Conservation (phyloP, 2,329 filamentous ascomycete species). For the Penicillium sp. region DNA sequence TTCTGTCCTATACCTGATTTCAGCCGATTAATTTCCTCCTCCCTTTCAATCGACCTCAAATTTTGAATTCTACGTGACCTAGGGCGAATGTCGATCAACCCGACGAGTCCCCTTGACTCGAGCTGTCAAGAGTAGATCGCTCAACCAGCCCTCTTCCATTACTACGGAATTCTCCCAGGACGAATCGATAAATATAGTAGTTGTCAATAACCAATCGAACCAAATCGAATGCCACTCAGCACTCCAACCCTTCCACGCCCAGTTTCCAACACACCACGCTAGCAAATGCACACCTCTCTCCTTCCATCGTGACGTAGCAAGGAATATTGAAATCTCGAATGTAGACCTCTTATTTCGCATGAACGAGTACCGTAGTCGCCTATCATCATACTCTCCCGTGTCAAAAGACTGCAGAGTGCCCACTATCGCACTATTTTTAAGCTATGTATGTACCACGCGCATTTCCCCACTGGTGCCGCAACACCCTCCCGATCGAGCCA, state of each 20-base stretch:
- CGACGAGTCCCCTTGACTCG: background rate
- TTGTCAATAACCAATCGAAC: background rate
- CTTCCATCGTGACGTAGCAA: background rate
- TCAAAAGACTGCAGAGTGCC: background rate
- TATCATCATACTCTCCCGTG: background rate
- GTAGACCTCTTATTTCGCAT: background rate
- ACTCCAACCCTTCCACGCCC: constrained; percentile 2
- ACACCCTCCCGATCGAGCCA: background rate
- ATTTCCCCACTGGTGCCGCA: background rate
- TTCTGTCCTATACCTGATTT: background rate
- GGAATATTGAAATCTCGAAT: background rate
- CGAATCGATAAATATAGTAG: constrained; percentile 1
- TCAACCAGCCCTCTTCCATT: background rate
- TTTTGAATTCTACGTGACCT: background rate
- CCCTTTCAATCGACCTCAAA: background rate
- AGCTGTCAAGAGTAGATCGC: background rate
- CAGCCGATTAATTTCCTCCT: background rate
- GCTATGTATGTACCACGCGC: background rate
- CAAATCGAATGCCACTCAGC: constrained; percentile 1
- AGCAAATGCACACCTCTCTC: background rate
- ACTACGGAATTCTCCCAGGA: background rate
- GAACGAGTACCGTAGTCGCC: background rate
- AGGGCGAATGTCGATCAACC: background rate
- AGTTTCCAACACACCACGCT: background rate
- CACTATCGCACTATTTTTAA: background rate